These are phyloP conservation scores for Trifolium repens DNA, from an alignment of 306 rosid species.

Conservation along the genomic window DNA sequence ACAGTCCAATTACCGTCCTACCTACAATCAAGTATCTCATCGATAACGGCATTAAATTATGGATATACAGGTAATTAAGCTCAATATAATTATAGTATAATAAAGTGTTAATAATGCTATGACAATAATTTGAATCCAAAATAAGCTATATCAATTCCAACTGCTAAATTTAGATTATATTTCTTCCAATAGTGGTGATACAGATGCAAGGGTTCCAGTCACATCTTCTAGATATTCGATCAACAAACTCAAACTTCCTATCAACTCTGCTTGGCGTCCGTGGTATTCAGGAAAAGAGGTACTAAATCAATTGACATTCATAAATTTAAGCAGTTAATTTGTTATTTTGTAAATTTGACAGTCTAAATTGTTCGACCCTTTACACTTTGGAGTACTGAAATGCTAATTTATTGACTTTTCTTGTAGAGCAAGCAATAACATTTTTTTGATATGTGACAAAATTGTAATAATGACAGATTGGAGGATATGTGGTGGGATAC, in stretches of 20 bases:
- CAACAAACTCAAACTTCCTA: constrained; percentile 46
- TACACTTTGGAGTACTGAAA: too few relatives aligned
- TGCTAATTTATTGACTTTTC: neutral
- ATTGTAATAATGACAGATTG: constrained; percentile 46
- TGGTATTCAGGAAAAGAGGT: constrained; percentile 65
- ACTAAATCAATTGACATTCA: neutral
- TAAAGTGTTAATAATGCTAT: neutral
- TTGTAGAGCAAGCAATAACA: neutral
- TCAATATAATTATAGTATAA: neutral
- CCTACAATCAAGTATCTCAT: constrained; percentile 43
- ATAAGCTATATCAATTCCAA: neutral
- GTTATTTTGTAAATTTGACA: too few relatives aligned
- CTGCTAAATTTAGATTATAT: neutral
- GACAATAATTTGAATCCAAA: constrained; percentile 13
- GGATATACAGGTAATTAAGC: constrained; percentile 48
- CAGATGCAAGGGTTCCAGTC: constrained; percentile 52
- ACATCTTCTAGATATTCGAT: constrained; percentile 59
- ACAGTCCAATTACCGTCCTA: constrained; percentile 40
- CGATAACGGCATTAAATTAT: constrained; percentile 22
- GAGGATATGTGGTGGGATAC: constrained; percentile 62
- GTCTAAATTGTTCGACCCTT: too few relatives aligned
- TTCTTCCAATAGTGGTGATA: constrained; percentile 57
- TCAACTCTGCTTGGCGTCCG: constrained; percentile 52
- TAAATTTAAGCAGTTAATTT: too few relatives aligned
- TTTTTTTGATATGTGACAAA: neutral